Evolutionary conservation across 148 eudicot genomes (phyloP), one percentile per base, ranked within the genome.

Genomic region (Vaccinium darrowii): DNA sequence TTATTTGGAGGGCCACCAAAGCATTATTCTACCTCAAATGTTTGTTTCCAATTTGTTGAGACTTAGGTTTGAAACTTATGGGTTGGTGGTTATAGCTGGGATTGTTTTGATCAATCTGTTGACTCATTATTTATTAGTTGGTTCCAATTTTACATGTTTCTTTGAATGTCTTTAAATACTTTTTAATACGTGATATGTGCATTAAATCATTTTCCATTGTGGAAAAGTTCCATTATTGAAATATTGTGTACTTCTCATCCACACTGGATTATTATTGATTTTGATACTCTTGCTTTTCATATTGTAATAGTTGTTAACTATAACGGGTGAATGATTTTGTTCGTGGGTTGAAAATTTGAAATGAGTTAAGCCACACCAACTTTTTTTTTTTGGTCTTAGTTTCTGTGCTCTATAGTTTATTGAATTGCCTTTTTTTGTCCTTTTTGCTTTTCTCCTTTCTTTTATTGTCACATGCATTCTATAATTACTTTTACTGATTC

Each of bases 41-140:
- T 43, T 82, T 25, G 73, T 50, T 82, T 30, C 16, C n/a, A 72
- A 21, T 25, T 65, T 16, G 73, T 69, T 25, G 54, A 25, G 75
- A 65, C n/a, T 81, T 81, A 30, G 62, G 77, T 50, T 69, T 82
- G 50, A 82, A 82, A 51, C 16, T 69, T 65, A 8, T 51, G 60
- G 49, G 76, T 51, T 82, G 76, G 52, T 82, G 77, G 62, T 50
- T 69, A 50, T 47, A 27, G 84, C 62, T 71, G 63, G 63, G 52
- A 67, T 67, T 52, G 27, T 57, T 5, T 62, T 25, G 74, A n/a
- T 27, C 12, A 13, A 16, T 30, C 47, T 82, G 60, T 25, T 67
- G 84, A 27, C 23, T 69, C 23, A 50, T 67, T 50, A 50, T 15
- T 65, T 50, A 3, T 47, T 63, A 5, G n/a, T 65, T 67, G 10